These are phyloP conservation scores for Lanmaoa pseudosensibilis DNA, from an alignment of 768 basidiomycete species.

Conservation along the genomic window DNA sequence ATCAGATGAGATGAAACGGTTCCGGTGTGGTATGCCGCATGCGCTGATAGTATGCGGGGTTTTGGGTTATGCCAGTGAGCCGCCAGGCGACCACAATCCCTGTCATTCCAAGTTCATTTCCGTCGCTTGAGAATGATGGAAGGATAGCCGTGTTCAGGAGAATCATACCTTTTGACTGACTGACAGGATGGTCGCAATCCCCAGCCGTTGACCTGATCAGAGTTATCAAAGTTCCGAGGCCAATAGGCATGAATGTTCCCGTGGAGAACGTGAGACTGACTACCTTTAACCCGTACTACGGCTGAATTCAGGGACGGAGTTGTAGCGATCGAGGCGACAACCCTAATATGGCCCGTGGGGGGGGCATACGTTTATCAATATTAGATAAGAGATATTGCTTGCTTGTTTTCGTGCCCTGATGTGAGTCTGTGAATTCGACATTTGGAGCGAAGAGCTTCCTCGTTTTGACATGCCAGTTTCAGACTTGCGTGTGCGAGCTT, in stretches of 20 bases:
- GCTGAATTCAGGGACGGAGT: background rate
- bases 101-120: no score
- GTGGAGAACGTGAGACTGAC: constrained; percentile 6
- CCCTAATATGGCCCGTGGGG: background rate
- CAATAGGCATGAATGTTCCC: background rate
- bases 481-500: background rate
- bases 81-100: background rate
- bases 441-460: background rate
- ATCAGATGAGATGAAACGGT: background rate
- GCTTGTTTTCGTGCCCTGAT: background rate
- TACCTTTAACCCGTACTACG: no score
- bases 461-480: no score
- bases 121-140: background rate
- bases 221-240: background rate
- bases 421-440: background rate
- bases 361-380: background rate
- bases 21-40: background rate
- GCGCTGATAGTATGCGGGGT: no score
- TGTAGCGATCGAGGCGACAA: background rate
- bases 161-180: background rate
- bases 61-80: background rate
- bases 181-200: background rate
- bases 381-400: constrained; percentile 6
- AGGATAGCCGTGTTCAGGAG: no score
- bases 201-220: background rate